Base-by-base conservation (phyloP, 2,329 filamentous ascomycete species). In the Phyllachora maydis region DNA sequence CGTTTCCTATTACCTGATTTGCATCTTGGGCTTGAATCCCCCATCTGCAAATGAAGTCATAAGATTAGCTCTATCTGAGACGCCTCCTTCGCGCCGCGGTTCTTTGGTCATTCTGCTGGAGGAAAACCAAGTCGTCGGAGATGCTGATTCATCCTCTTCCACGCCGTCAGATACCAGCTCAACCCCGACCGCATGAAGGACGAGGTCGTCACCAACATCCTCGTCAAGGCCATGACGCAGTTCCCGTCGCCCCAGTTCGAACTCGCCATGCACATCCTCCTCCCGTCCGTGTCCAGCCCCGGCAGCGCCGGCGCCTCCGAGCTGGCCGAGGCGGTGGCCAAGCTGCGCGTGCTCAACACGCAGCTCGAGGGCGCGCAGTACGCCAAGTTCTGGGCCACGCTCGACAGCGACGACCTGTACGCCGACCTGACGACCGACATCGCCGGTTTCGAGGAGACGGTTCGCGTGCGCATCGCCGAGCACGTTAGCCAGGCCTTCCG, bases 1-100 rank as follows among this genome's bases (percentile, higher is more conserved):
- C 79, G 81, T 92, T 92, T 90, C 78, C 79, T 92, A 91, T 92
- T 92, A 91, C 67, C 79, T 78, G 81, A 90, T 52, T 50, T 54
- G 51, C 47, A 55, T 45, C 49, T 52, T 54, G 52, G 50, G 48
- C 42, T 59, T 57, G 62, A 65, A 57, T 56, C 48, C 52, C 58
- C 50, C 47, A 49, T 37, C 42, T 51, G 49, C 43, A n/a, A n/a
- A 50, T 79, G 76, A 82, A 72, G 74, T 66, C 49, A 57, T 47
- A 43, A 50, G 62, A 68, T 71, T 72, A 73, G 65, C 62, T 73
- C 58, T 71, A 68, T 72, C 74, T 82, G 74, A 83, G 29, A 43
- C 29, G 19, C 16, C 21, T 26, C 18, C 22, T 22, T 7, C 4
- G 18, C 8, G 15, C 11, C 11, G n/a, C n/a, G n/a, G n/a, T n/a